phyloP scores from a whole-genome alignment of 768 basidiomycete genomes.

The Suillus subluteus region DNA sequence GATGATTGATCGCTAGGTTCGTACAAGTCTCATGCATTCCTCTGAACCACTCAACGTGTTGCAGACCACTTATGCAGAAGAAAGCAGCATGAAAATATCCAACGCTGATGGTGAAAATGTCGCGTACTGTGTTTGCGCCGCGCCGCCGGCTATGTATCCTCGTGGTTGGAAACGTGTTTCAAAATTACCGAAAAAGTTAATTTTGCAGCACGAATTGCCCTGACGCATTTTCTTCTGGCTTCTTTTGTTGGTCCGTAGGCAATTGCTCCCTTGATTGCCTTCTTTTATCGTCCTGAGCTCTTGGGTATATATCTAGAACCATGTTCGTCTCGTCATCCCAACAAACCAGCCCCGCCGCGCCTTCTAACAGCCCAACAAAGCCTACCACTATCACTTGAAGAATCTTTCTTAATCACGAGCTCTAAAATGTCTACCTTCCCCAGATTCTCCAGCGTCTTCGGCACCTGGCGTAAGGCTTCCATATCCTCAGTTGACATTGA shows the following conservation, averaged over 20 bases:
- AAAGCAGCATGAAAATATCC: background rate
- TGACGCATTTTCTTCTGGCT: background rate
- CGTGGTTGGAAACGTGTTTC: background rate
- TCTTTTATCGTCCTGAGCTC: background rate
- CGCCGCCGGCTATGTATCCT: background rate
- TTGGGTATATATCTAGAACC: slow-evolving; percentile 17
- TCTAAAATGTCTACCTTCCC: slow-evolving; percentile 4
- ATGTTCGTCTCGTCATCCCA: slow-evolving; percentile 8
- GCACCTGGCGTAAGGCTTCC: slow-evolving; percentile 20
- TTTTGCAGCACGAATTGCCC: slow-evolving; percentile 5
- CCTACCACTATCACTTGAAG: background rate
- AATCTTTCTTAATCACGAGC: slow-evolving; percentile 11
- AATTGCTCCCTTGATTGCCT: slow-evolving; percentile 15
- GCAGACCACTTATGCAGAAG: background rate
- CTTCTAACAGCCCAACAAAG: background rate
- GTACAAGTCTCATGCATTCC: background rate
- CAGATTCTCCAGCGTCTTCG: slow-evolving; percentile 18
- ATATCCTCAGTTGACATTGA: slow-evolving; percentile 16
- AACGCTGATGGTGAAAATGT: background rate
- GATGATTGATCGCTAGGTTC: background rate
- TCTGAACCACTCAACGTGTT: background rate
- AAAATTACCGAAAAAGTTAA: slow-evolving; percentile 13
- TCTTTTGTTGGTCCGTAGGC: slow-evolving; percentile 17
- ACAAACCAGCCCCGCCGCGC: slow-evolving; percentile 5
- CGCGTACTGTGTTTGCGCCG: background rate